Conservation (phyloP, 1,284 basidiomycete genomes). For the Schizophyllum commune region DNA sequence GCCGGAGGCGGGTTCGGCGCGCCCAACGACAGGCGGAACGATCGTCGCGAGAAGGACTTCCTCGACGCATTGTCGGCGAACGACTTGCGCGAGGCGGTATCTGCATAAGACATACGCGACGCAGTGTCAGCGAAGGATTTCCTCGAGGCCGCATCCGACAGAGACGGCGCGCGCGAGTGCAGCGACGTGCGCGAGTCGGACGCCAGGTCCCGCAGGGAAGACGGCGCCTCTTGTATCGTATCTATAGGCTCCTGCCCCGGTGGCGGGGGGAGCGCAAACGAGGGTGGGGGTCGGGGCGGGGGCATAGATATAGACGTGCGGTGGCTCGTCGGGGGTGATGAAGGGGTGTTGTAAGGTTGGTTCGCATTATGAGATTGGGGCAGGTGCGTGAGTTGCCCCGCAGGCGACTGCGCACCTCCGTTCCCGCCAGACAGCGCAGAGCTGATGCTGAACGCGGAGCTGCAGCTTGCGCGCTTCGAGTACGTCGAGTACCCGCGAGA, state of each 20-base stretch:
- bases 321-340: not conserved
- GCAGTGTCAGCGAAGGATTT: no score
- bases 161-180: no score
- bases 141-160: no score
- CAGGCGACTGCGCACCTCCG: not conserved
- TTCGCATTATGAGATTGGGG: not conserved
- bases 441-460: not conserved
- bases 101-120: no score
- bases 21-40: conserved; percentile 12
- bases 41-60: conserved; percentile 7
- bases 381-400: not conserved
- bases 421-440: not conserved
- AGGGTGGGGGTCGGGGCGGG: conserved; percentile 12
- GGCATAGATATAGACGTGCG: conserved; percentile 10
- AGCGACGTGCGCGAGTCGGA: not conserved
- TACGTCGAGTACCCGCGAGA: not conserved
- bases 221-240: conserved; percentile 4
- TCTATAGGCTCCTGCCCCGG: conserved; percentile 7
- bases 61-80: not conserved
- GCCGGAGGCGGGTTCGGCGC: conserved; percentile 13
- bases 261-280: conserved; percentile 12
- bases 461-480: not conserved
- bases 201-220: not conserved
- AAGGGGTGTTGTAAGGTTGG: not conserved
- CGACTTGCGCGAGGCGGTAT: no score